Evolutionary conservation across 2,329 filamentous ascomycete species (phyloP).

Genomic region (Gnomoniopsis smithogilvyi): DNA sequence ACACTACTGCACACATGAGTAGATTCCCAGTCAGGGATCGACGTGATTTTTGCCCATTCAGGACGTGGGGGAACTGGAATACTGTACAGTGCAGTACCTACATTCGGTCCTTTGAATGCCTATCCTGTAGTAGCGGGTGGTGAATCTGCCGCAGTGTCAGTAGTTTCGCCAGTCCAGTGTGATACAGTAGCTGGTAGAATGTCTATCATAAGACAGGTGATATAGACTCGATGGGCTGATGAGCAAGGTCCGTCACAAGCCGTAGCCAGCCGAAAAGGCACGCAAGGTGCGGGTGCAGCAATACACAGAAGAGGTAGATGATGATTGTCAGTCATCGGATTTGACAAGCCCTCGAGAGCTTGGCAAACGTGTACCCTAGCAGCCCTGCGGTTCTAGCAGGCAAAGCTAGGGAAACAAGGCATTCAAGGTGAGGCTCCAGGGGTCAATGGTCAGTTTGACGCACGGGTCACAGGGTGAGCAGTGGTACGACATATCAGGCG

Average conservation of each 20-base stretch:
- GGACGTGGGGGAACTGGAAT: too few species aligned
- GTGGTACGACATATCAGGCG: conserved; percentile 11
- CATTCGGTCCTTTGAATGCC: too few species aligned
- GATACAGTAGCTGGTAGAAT: too few species aligned
- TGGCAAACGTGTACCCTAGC: background rate
- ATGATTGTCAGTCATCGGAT: background rate
- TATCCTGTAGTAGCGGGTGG: too few species aligned
- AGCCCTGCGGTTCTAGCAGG: too few species aligned
- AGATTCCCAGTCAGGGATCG: too few species aligned
- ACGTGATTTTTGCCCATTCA: too few species aligned
- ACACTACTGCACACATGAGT: too few species aligned
- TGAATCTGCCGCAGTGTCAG: too few species aligned
- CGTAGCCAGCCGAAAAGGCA: background rate
- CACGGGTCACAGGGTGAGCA: background rate
- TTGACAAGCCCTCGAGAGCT: background rate
- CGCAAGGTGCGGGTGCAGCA: background rate
- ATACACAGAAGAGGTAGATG: background rate
- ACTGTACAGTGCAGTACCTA: too few species aligned
- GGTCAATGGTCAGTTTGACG: background rate
- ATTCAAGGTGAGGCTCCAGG: background rate
- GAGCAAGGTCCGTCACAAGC: background rate
- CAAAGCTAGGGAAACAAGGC: background rate
- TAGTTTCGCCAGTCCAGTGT: too few species aligned
- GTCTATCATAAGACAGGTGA: too few species aligned
- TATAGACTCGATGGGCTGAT: background rate